Conservation (phyloP, 148 eudicot species). For the Dianthus caryophyllus region DNA sequence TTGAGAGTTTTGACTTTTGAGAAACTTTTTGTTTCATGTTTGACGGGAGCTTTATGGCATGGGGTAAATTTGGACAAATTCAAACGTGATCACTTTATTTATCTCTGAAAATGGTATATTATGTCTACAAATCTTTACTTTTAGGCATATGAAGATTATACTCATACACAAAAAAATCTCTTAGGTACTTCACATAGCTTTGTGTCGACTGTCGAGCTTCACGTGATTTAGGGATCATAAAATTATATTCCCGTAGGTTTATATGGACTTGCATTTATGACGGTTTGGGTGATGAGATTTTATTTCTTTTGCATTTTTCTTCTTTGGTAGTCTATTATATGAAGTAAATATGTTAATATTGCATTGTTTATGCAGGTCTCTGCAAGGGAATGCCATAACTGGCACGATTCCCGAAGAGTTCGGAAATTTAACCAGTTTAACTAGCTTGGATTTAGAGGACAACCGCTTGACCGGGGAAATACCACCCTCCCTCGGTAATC, state of each 20-base stretch:
- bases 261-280: background rate
- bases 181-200: background rate
- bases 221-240: background rate
- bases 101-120: background rate
- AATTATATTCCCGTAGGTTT: background rate
- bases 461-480: conserved; percentile 73
- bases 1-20: no score
- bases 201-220: background rate
- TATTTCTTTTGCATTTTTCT: background rate
- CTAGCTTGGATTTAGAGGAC: conserved; percentile 64
- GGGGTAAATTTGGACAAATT: no score
- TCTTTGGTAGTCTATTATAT: no score
- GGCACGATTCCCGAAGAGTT: conserved; percentile 69
- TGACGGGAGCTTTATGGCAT: no score
- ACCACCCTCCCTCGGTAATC: conserved; percentile 80
- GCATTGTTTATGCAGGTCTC: conserved; percentile 38
- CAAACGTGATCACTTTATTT: no score
- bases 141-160: background rate
- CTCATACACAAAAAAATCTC: background rate
- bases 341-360: background rate
- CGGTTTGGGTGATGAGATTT: background rate
- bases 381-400: conserved; percentile 72
- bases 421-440: conserved; percentile 68
- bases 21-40: background rate
- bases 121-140: background rate